Conservation (phyloP, 495 filamentous ascomycete genomes). For the Trichoderma reesei region DNA sequence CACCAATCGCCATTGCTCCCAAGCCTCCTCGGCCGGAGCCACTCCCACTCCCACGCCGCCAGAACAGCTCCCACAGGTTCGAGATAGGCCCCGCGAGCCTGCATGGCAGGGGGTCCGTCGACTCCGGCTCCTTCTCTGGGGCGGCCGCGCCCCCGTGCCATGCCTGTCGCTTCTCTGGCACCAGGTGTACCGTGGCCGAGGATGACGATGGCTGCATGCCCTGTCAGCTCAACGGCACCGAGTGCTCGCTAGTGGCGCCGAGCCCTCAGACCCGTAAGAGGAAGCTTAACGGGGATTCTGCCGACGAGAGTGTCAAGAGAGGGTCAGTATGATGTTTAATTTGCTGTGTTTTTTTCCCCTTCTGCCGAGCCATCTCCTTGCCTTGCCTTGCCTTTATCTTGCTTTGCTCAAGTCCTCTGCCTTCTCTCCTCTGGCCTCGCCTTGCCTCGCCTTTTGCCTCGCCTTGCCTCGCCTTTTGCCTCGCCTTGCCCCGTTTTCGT, state of each 20-base stretch:
- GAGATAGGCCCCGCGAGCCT: conserved; percentile 11
- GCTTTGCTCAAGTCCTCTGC: too few relatives aligned
- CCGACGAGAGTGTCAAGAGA: conserved; percentile 48
- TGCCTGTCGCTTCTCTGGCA: conserved; percentile 72
- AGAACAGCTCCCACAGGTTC: conserved; percentile 34
- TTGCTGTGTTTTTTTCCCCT: background rate
- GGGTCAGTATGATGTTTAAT: conserved; percentile 49
- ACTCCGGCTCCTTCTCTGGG: conserved; percentile 16
- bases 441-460: conserved; percentile 15
- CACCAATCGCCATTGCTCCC: conserved; percentile 48
- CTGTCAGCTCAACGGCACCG: conserved; percentile 51
- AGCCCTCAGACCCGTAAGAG: conserved; percentile 66
- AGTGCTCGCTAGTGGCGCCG: conserved; percentile 49
- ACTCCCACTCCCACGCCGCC: conserved; percentile 28
- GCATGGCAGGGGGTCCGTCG: conserved; percentile 12
- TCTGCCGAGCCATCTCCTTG: too few relatives aligned
- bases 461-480: too few relatives aligned
- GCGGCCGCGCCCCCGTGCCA: conserved; percentile 30
- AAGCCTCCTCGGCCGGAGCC: conserved; percentile 38
- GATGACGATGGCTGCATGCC: conserved; percentile 53
- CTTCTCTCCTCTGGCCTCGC: conserved; percentile 12
- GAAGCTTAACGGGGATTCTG: conserved; percentile 52
- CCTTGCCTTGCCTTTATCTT: conserved; percentile 20
- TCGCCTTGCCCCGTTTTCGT: too few relatives aligned
- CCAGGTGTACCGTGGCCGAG: conserved; percentile 80